These are phyloP conservation scores for Botryotinia narcissicola DNA, from an alignment of 2,329 filamentous ascomycete species.

Conservation along the genomic window DNA sequence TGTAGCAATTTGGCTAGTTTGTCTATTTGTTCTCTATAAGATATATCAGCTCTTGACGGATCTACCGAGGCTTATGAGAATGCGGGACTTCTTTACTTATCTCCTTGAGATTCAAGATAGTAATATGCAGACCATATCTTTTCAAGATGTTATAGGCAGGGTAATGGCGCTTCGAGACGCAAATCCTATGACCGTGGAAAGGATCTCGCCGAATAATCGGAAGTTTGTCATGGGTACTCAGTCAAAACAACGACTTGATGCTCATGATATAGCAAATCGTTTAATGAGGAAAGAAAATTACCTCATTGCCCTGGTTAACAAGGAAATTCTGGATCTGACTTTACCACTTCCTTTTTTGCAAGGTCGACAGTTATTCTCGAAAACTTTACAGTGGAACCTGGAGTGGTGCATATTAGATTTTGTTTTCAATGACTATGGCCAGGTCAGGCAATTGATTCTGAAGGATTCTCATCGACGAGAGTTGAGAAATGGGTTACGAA, in stretches of 20 bases:
- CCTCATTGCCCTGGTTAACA: constrained; percentile 94
- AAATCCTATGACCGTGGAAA: constrained; percentile 64
- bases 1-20: constrained; percentile 56
- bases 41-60: constrained; percentile 56
- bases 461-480: constrained; percentile 76
- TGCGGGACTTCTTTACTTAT: constrained; percentile 69
- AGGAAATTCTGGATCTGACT: constrained; percentile 85
- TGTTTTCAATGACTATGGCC: constrained; percentile 85
- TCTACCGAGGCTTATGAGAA: constrained; percentile 57
- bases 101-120: constrained; percentile 65
- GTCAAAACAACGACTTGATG: constrained; percentile 91
- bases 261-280: constrained; percentile 94
- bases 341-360: constrained; percentile 81
- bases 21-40: constrained; percentile 62
- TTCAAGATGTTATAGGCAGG: constrained; percentile 68
- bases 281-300: constrained; percentile 98
- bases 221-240: constrained; percentile 65
- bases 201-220: constrained; percentile 56
- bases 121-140: constrained; percentile 72
- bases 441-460: constrained; percentile 82
- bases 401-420: constrained; percentile 89
- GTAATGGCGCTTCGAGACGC: constrained; percentile 68
- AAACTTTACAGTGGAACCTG: constrained; percentile 88
- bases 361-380: constrained; percentile 79
- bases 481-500: constrained; percentile 73